Conservation (phyloP, 306 rosid species). For the Pterocarpus macrocarpus region DNA sequence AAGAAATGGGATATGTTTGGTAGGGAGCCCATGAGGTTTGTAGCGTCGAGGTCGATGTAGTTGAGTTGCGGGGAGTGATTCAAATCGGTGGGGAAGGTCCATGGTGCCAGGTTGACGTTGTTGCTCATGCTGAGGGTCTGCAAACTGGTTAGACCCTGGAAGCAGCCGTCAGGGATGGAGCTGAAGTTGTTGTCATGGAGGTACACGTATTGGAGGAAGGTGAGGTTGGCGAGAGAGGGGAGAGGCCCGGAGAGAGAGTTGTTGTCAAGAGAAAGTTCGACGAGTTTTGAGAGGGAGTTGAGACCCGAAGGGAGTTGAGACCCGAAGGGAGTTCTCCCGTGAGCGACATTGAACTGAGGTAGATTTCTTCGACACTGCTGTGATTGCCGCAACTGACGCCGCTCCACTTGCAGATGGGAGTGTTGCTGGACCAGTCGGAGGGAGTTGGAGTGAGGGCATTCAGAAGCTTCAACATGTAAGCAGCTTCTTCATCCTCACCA, state of each 20-base stretch:
- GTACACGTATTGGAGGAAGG: neutral
- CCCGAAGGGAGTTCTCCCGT: neutral
- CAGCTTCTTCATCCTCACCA: neutral
- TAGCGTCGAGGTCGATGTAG: neutral
- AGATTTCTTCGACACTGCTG: neutral
- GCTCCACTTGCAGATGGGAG: neutral
- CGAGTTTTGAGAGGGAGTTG: neutral
- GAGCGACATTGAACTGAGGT: neutral
- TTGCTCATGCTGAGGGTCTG: accelerated
- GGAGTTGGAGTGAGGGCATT: neutral
- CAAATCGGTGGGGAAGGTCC: neutral
- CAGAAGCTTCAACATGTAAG: neutral
- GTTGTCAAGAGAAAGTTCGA: accelerated
- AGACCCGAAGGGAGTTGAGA: neutral
- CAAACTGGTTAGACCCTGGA: neutral
- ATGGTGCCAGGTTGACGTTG: neutral
- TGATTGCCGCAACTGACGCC: neutral
- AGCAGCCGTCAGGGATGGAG: neutral
- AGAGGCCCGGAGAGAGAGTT: neutral
- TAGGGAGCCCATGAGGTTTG: neutral
- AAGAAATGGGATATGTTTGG: neutral
- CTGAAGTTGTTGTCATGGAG: neutral
- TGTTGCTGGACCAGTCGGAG: neutral
- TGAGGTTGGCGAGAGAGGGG: neutral
- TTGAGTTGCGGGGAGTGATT: neutral